These are phyloP conservation scores for Penicillium aurantiogriseum DNA, from an alignment of 2,329 filamentous ascomycete species.

Conservation along the genomic window DNA sequence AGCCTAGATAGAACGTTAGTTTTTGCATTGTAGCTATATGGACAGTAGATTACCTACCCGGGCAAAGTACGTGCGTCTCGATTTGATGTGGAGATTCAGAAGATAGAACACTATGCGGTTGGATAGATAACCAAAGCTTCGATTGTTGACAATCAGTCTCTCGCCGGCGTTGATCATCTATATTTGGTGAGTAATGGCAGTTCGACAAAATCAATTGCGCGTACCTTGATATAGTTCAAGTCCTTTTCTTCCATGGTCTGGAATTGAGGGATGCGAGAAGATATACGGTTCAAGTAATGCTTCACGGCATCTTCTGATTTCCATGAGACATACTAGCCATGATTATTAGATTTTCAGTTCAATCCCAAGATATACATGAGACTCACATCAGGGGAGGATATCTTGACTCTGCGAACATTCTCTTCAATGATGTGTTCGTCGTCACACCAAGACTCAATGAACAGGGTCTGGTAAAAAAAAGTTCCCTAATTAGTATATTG, in stretches of 20 bases:
- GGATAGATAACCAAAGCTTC: slow-evolving; percentile 92
- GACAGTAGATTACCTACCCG: slow-evolving; percentile 49
- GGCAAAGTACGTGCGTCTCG: slow-evolving; percentile 87
- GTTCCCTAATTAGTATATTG: not conserved
- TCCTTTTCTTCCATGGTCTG: slow-evolving; percentile 95
- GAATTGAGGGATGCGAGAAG: slow-evolving; percentile 89
- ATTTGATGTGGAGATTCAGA: slow-evolving; percentile 95
- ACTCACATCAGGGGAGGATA: slow-evolving; percentile 87
- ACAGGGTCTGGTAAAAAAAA: slow-evolving; percentile 66
- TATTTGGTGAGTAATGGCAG: slow-evolving; percentile 12
- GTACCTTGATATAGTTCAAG: slow-evolving; percentile 85
- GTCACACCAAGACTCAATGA: slow-evolving; percentile 93
- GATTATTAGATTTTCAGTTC: slow-evolving; percentile 8
- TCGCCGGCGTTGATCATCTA: slow-evolving; percentile 95
- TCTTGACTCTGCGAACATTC: slow-evolving; percentile 96
- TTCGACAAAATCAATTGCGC: not conserved
- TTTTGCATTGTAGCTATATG: not conserved
- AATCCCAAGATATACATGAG: not conserved
- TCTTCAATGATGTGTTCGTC: slow-evolving; percentile 92
- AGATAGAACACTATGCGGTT: slow-evolving; percentile 98
- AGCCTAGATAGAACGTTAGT: slow-evolving; percentile 46
- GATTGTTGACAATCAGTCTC: slow-evolving; percentile 92
- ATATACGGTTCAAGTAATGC: slow-evolving; percentile 85
- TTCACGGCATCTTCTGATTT: slow-evolving; percentile 86
- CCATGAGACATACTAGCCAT: slow-evolving; percentile 77